Percentiles rank a stretch among this genome's conserved stretches.
Evolutionary conservation across 2,329 filamentous ascomycete genomes (phyloP).

Genomic region (Pezicula neosporulosa): DNA sequence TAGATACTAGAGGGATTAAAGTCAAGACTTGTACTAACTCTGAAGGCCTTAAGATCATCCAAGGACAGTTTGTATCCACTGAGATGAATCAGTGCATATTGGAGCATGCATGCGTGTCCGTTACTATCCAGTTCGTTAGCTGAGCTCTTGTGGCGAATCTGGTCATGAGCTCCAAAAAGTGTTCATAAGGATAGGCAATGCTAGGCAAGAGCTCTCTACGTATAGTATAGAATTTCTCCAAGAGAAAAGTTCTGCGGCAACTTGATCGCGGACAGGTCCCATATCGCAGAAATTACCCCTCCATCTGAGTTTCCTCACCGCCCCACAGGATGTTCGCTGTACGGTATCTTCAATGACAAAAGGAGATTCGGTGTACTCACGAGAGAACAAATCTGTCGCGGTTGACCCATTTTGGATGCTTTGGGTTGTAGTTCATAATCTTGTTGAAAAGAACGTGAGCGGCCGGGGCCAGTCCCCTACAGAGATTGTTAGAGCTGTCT

Average conservation of each 20-base stretch:
- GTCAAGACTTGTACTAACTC: conserved; percentile 55
- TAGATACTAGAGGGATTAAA: conserved; percentile 6
- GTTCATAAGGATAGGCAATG: not conserved
- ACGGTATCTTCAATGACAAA: not conserved
- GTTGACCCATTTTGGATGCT: conserved; percentile 97
- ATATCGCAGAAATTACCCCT: not conserved
- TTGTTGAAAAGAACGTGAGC: conserved; percentile 98
- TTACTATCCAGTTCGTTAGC: conserved; percentile 56
- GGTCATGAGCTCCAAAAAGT: not conserved
- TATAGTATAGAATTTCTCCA: no score
- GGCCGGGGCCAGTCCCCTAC: conserved; percentile 81
- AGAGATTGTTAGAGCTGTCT: conserved; percentile 35
- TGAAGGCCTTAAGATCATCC: conserved; percentile 94
- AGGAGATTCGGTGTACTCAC: conserved; percentile 55
- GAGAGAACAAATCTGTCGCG: conserved; percentile 98
- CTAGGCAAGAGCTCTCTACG: no score
- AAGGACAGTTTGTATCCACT: conserved; percentile 86
- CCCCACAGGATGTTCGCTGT: not conserved
- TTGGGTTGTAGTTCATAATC: conserved; percentile 99
- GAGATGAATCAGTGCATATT: conserved; percentile 96
- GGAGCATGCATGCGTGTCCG: conserved; percentile 98
- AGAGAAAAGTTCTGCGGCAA: not conserved
- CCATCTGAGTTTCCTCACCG: not conserved
- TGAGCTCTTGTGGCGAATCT: not conserved
- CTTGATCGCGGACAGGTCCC: no score